Evolutionary conservation across 179 eudicot species (phyloP).

Genomic region (Corrigiola litoralis): DNA sequence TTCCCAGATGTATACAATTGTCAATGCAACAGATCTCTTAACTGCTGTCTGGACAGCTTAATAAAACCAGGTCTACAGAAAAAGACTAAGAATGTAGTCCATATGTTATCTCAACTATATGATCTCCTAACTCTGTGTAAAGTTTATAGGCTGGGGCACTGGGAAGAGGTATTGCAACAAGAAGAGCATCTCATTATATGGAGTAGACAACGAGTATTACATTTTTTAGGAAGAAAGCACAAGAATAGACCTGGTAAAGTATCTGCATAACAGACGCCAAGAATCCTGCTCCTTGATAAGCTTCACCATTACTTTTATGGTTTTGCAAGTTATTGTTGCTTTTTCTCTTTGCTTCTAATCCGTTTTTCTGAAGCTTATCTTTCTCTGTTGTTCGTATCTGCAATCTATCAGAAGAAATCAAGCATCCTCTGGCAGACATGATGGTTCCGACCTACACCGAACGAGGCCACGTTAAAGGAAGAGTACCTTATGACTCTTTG

Average conservation of each 20-base stretch:
- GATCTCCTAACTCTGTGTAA: no score
- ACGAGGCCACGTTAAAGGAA: not conserved
- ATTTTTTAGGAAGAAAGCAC: no score
- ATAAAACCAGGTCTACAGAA: no score
- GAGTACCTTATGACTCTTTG: not conserved
- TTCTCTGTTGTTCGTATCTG: slow-evolving; percentile 22
- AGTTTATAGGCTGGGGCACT: no score
- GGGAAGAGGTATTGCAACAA: not conserved
- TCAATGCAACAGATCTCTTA: no score
- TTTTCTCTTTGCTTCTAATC: slow-evolving; percentile 9
- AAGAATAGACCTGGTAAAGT: slow-evolving; percentile 51
- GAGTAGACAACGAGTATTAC: not conserved
- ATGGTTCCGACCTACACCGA: slow-evolving; percentile 52
- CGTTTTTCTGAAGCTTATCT: slow-evolving; percentile 27
- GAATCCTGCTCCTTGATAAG: slow-evolving; percentile 27
- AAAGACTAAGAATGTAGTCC: not conserved
- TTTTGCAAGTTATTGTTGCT: slow-evolving; percentile 23
- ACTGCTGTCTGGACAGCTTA: no score
- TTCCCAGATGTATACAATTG: no score
- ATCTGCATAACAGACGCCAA: slow-evolving; percentile 43
- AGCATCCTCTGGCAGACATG: slow-evolving; percentile 69
- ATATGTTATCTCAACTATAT: no score
- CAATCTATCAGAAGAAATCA: slow-evolving; percentile 28
- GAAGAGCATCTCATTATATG: not conserved
- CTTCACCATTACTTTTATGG: slow-evolving; percentile 6